Base-by-base conservation (phyloP, 495 filamentous ascomycete genomes). In the Schizothecium vesticola region DNA sequence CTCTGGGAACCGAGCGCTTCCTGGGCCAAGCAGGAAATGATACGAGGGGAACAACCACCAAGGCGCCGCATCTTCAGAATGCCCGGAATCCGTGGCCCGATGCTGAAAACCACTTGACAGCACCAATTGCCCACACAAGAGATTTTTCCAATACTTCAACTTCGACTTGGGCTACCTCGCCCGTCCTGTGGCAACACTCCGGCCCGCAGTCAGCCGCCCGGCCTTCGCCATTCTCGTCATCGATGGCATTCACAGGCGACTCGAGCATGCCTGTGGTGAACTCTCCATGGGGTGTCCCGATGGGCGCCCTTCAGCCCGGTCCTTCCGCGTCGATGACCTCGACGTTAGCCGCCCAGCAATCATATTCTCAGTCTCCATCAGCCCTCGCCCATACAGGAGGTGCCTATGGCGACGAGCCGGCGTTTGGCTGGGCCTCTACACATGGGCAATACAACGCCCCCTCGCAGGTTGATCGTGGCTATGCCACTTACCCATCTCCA, bases 231-330 rank as follows among this genome's bases (percentile, higher is more conserved):
- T 77, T 76, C 64, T 71, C 72, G 3, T 68, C 60, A 3, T 66
- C 65, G 11, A 36, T 72, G 63, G 63, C 69, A 19, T 77, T 74
- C 31, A 71, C 74, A 3, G 43, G 55, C 16, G 67, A 66, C 19
- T 75, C 75, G 11, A 76, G 69, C 64, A 33, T 77, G 13, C 74
- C 75, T 1, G 69, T 60, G 13, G 74, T 76, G 13, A 75, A 77
- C 59, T 75, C 71, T 58, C 73, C 75, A 25, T 73, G 71, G 72
- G 75, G 74, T n/a, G 10, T 77, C 25, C 66, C 74, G 0, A 56
- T 57, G 23, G 63, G 36, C 19, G 29, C 22, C 29, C 29, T 16
- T 13, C 31, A 6, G n/a, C 21, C 43, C 16, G 43, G 43, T 8
- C 43, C 7, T 8, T n/a, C 16, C 43, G 19, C 43, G 43, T 51